Evolutionary conservation across 257 asterid genomes (phyloP), one percentile per base, ranked within the genome.

Genomic region (Nemophila menziesii): DNA sequence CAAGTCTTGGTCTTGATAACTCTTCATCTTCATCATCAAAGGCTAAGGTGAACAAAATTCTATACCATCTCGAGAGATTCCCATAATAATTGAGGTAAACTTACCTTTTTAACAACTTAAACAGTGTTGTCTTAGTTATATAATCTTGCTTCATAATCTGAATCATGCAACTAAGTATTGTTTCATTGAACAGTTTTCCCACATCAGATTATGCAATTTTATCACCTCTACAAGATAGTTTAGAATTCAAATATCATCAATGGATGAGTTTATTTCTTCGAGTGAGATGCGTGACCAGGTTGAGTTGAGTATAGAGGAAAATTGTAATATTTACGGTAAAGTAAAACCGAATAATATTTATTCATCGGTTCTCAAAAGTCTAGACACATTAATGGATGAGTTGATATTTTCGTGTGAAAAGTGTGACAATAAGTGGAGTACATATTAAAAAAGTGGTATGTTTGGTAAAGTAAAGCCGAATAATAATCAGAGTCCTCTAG

Each of bases 21-120:
- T 39, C 44, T 39, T 16, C 44, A 39, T 39, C 44, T 39, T 39
- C 44, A 39, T 16, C 44, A 8, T 7, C 16, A 19, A 21, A 19
- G 17, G 44, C 10, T 21, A 39, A 13, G 5, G 43, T 39, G 16
- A 5, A 17, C 16, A 11, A 13, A 1, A 39, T 39, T 39, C 15
- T 0, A 37, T 3, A 18, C 17, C 8, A 37, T 6, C 42, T 37
- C 16, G 15, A 37, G 16, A 2, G 2, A 9, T 20, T 20, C 5
- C 43, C 8, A 1, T 4, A 18, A 15, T 39, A n/a, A 39, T 14
- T 39, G 43, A 39, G 43, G 43, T 39, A 39, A 39, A 39, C 16
- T 14, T 16, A n/a, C 16, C n/a, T 39, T 39, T 39, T 39, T 18
- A 39, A 8, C 20, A 15, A 17, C 43, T 13, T 39, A 8, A 7